Percentiles rank a stretch among this genome's conserved stretches.
Evolutionary conservation across 1,284 basidiomycete species (phyloP).

Genomic region (Inonotus obliquus): DNA sequence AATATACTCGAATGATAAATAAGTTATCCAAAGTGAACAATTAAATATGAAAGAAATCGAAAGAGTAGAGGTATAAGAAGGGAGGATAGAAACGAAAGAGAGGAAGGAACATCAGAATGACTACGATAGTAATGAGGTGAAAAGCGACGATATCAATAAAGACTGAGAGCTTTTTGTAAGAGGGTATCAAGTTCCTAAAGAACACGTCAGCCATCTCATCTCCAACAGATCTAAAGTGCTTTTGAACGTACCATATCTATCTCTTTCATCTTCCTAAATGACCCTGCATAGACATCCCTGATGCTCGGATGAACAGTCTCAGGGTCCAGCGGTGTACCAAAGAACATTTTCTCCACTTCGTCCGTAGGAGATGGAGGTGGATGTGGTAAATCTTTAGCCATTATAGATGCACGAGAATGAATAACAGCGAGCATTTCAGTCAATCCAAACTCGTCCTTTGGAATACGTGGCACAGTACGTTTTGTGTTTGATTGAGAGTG

Average conservation of each 20-base stretch:
- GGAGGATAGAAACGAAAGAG: not conserved
- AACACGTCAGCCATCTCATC: not conserved
- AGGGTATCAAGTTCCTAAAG: slow-evolving; percentile 15
- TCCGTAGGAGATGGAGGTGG: slow-evolving; percentile 41
- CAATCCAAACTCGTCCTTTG: slow-evolving; percentile 81
- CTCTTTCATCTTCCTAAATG: slow-evolving; percentile 73
- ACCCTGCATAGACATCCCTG: slow-evolving; percentile 62
- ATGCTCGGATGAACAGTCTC: slow-evolving; percentile 67
- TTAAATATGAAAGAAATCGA: not conserved
- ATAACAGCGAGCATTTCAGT: slow-evolving; percentile 81
- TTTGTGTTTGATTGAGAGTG: slow-evolving; percentile 23
- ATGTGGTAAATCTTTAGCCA: slow-evolving; percentile 23
- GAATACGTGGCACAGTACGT: slow-evolving; percentile 41
- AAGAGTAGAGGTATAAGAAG: not conserved
- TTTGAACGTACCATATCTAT: slow-evolving; percentile 61
- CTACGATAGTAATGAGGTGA: not conserved
- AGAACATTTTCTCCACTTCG: slow-evolving; percentile 67
- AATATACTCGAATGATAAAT: not conserved
- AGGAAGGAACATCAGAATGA: not conserved
- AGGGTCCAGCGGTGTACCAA: slow-evolving; percentile 61
- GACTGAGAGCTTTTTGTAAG: slow-evolving; percentile 11
- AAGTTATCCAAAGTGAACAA: slow-evolving; percentile 1
- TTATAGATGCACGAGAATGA: slow-evolving; percentile 50
- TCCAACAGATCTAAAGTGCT: not conserved
- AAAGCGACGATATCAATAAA: slow-evolving; percentile 4